These are phyloP conservation scores for Sedum album DNA, from an alignment of 164 flowering plant genomes.

Conservation along the genomic window DNA sequence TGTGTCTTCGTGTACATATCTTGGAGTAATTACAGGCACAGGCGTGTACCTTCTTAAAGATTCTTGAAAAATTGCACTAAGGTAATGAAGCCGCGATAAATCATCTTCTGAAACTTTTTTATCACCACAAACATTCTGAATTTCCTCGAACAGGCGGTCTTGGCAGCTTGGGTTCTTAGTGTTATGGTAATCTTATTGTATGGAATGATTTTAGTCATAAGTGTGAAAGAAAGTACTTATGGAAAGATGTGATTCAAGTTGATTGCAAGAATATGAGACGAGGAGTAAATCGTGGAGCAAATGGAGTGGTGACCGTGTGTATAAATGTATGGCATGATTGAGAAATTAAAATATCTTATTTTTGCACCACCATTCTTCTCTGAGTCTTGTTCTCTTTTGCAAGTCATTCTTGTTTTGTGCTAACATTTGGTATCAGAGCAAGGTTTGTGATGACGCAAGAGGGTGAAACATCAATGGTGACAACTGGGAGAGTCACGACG, in stretches of 20 bases:
- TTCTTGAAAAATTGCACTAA: slow-evolving; percentile 77
- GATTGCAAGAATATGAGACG: too few relatives aligned
- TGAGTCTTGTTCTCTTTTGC: too few relatives aligned
- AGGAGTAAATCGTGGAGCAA: too few relatives aligned
- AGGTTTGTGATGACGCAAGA: background rate
- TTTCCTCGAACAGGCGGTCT: slow-evolving; percentile 57
- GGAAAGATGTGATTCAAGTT: too few relatives aligned
- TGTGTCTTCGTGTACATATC: slow-evolving; percentile 80
- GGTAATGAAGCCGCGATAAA: slow-evolving; percentile 53
- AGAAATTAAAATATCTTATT: too few relatives aligned
- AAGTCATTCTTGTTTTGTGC: too few relatives aligned
- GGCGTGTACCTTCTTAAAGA: slow-evolving; percentile 78
- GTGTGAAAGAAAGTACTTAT: too few relatives aligned
- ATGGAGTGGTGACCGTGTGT: too few relatives aligned
- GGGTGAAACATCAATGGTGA: background rate
- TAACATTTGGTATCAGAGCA: background rate
- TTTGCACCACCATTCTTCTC: too few relatives aligned
- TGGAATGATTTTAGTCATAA: too few relatives aligned
- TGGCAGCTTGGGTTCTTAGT: slow-evolving; percentile 46
- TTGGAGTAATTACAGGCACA: slow-evolving; percentile 58
- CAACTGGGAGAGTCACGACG: background rate
- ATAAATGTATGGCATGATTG: too few relatives aligned
- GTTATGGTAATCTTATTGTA: too few relatives aligned
- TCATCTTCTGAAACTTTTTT: slow-evolving; percentile 56
- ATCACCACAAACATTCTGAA: slow-evolving; percentile 50